Conservation (phyloP, 2,329 filamentous ascomycete genomes). For the Venturia pyrina region DNA sequence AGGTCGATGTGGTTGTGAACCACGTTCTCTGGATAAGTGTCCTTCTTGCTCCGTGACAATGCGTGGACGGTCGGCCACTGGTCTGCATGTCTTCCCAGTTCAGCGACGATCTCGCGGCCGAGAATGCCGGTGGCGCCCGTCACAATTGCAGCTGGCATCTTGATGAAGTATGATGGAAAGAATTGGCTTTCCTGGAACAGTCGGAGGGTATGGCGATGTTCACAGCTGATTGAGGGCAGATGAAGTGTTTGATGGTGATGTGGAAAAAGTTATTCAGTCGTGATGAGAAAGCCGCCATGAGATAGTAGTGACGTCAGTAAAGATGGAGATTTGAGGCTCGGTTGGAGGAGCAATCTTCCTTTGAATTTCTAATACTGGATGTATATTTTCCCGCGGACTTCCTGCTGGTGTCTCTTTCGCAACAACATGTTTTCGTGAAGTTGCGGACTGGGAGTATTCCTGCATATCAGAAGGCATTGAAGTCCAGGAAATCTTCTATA, state of each 20-base stretch:
- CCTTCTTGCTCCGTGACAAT: slow-evolving; percentile 31
- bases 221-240: no score
- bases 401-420: not conserved
- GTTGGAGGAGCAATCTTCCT: not conserved
- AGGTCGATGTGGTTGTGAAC: slow-evolving; percentile 31
- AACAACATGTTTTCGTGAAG: no score
- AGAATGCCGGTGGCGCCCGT: slow-evolving; percentile 28
- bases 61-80: slow-evolving; percentile 30
- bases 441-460: no score
- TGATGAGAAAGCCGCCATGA: not conserved
- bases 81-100: slow-evolving; percentile 25
- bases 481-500: no score
- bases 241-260: no score
- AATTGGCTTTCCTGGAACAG: no score
- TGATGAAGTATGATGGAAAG: not conserved
- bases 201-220: no score
- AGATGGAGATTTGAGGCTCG: not conserved
- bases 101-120: slow-evolving; percentile 30
- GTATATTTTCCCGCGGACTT: not conserved
- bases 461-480: no score
- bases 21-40: slow-evolving; percentile 26
- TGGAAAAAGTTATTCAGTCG: not conserved
- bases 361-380: not conserved
- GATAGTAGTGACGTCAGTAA: not conserved
- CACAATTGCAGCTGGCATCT: slow-evolving; percentile 24